Evolutionary conservation across 1,284 basidiomycete genomes (phyloP), one percentile per base, ranked within the genome.

Genomic region (Apiotrichum domesticum): DNA sequence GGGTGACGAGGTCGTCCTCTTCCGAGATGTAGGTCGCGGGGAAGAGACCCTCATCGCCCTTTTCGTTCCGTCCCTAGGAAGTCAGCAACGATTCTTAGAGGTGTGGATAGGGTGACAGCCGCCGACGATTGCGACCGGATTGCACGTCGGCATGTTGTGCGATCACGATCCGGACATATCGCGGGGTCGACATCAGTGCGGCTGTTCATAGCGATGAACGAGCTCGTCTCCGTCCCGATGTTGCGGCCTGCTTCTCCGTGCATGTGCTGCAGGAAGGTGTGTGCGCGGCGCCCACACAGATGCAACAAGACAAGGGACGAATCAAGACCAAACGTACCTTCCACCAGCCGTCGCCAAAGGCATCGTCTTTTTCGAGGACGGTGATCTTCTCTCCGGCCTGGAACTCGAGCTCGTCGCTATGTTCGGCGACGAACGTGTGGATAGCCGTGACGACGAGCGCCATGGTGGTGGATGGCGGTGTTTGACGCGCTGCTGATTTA

Each of bases 271-370:
- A 29, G 29, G 29, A 3, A 29, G 29, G 29, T 29, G 29, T 29
- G 29, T 29, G 29, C 29, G 29, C 29, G 29, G 29, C 29, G 29
- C 29, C 29, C 29, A 29, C 29, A 29, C 29, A 29, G 37, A 8
- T 3, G 37, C 37, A 39, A 39, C 8, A 39, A 39, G 37, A 39
- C 29, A 13, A 3, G 9, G 2, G 37, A 39, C 37, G 13, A 39
- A 39, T 40, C 8, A 29, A 33, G 13, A 29, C 29, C 39, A 35
- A 7, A 80, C 88, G 76, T 68, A 93, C 93, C 84, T 91, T 87
- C 91, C 90, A 98, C 95, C 95, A 98, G n/a, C 95, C 95, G 75
- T 98, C 95, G 44, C 85, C 85, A 72, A 92, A 98, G 57, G 85
- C 79, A 63, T 98, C 95, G 74, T 98, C 95, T 78, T 85, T 89